Evolutionary conservation across 1,284 basidiomycete species (phyloP), one percentile per base, ranked within the genome.

Genomic region (Rhodotorula sp.): DNA sequence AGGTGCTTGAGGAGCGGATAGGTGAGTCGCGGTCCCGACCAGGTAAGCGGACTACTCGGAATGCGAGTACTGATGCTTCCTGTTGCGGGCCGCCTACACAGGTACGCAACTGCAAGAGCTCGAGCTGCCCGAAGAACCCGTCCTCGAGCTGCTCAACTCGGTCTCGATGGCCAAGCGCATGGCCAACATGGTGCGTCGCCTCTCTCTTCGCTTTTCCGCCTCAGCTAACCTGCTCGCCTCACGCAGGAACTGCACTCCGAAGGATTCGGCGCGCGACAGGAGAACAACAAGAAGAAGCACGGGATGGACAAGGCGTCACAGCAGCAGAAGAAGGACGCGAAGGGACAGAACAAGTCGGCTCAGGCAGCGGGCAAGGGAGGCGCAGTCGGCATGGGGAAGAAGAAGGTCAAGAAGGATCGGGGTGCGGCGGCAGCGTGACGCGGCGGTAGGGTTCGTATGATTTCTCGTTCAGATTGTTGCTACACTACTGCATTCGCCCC

Each of bases 151-250:
- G 70, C 82, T 99, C 62, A 97, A 95, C 79, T 82, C 82, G 24
- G 93, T 99, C 16, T 90, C 91, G 10, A 91, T 91, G 0, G 95
- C 95, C 0, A 94, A 97, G 81, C 86, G 95, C 40, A 83, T 97
- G 47, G 95, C 96, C 0, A 91, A 88, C 62, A 95, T 98, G 92
- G 94, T 93, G 77, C 77, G 85, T 37, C 9, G 11, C 20, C 24
- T 22, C n/a, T 37, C 50, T 18, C 54, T 34, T 48, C 10, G 30
- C 46, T 20, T 47, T 13, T 7, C 26, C 24, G 44, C 34, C n/a
- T 1, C n/a, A 11, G 40, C 18, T 20, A 2, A 26, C 18, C 26
- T 8, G 31, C 37, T 11, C 8, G 34, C 31, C 20, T 4, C 48
- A 46, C 59, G 44, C 80, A 94, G 92, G 90, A 92, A 81, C 84